phyloP scores from a whole-genome alignment of 139 green algal genomes.

The Chlorella sp. region DNA sequence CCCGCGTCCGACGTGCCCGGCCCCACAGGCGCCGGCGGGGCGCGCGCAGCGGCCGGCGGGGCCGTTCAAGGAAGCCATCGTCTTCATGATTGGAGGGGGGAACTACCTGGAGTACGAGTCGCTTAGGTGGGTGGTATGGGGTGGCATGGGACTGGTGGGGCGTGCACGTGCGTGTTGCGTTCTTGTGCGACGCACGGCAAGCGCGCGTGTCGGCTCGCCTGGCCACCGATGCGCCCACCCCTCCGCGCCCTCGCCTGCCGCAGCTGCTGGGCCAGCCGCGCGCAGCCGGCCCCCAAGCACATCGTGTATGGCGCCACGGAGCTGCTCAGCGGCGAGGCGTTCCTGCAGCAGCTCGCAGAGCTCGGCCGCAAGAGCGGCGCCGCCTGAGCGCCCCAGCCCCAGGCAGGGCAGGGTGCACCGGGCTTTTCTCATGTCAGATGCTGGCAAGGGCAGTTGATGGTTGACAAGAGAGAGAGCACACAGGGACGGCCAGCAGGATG shows the following conservation, averaged over 20 bases:
- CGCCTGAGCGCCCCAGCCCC: too few relatives aligned
- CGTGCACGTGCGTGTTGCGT: too few relatives aligned
- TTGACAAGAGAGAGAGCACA: too few relatives aligned
- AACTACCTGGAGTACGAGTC: constrained; percentile 94
- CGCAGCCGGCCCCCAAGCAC: constrained; percentile 50
- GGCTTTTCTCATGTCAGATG: too few relatives aligned
- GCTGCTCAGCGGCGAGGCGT: constrained; percentile 75
- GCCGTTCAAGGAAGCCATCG: constrained; percentile 84
- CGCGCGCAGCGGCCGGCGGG: constrained; percentile 39
- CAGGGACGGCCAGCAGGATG: too few relatives aligned
- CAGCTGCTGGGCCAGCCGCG: constrained; percentile 28
- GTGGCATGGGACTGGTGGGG: too few relatives aligned
- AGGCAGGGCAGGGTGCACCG: too few relatives aligned
- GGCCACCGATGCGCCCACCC: neutral
- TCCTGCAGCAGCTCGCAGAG: constrained; percentile 80
- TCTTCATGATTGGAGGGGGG: constrained; percentile 97
- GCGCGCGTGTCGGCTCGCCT: constrained; percentile 10
- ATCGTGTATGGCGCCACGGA: constrained; percentile 96
- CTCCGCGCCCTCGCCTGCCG: neutral
- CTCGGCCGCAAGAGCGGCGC: constrained; percentile 62
- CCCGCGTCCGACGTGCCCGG: too few relatives aligned
- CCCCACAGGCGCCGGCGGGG: constrained; percentile 40
- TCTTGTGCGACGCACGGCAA: constrained; percentile 19
- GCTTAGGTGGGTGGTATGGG: constrained; percentile 76
- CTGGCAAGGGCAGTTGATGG: too few relatives aligned